phyloP scores from a whole-genome alignment of 495 filamentous ascomycete species.

The Cudoniella acicularis region DNA sequence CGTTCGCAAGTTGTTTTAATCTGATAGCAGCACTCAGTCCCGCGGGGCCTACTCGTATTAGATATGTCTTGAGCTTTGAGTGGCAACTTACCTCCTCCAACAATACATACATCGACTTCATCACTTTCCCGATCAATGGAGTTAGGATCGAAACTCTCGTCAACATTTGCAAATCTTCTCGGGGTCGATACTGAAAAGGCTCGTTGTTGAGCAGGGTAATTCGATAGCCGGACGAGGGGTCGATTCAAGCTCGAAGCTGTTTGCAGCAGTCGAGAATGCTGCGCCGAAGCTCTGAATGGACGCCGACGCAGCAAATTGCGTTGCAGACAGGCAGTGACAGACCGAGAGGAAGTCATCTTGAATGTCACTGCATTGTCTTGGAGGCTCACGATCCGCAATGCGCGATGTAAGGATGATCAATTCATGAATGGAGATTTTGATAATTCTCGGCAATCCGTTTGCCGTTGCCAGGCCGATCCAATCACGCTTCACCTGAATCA shows the following conservation, averaged over 20 bases:
- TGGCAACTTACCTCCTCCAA: constrained; percentile 69
- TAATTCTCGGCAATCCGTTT: not conserved
- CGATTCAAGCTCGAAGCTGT: constrained; percentile 3
- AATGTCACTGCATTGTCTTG: constrained; percentile 22
- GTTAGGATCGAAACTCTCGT: constrained; percentile 68
- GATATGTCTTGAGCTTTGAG: not conserved
- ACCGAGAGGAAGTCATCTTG: constrained; percentile 23
- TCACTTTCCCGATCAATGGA: constrained; percentile 82
- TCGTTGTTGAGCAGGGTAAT: constrained; percentile 14
- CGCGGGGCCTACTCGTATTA: constrained; percentile 61
- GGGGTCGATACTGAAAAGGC: constrained; percentile 47
- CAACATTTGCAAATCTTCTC: constrained; percentile 46
- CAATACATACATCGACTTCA: constrained; percentile 93
- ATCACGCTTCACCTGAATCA: not conserved
- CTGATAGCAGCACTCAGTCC: constrained; percentile 91
- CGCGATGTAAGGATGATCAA: not conserved
- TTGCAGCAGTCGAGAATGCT: constrained; percentile 4
- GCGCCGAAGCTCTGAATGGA: constrained; percentile 11
- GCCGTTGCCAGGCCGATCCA: not conserved
- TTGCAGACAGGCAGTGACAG: constrained; percentile 18
- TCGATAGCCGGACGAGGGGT: constrained; percentile 13
- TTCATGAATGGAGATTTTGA: not conserved
- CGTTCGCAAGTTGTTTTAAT: constrained; percentile 92
- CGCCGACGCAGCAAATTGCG: constrained; percentile 15
- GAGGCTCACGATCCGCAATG: not conserved